phyloP scores from a whole-genome alignment of 2,329 filamentous ascomycete species.

The Fusarium paranaense region DNA sequence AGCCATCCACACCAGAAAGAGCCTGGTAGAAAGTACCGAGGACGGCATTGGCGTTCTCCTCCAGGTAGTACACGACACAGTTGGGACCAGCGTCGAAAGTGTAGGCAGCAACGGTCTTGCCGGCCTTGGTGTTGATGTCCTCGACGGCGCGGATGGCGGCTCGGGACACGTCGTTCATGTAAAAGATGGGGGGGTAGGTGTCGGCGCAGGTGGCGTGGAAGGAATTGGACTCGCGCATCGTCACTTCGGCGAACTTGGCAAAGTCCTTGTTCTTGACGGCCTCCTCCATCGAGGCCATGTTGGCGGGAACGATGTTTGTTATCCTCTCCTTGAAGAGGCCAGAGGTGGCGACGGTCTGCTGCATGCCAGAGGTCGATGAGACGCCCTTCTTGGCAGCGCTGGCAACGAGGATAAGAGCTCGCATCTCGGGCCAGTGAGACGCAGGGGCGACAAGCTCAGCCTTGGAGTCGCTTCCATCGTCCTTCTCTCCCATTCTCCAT shows the following conservation, averaged over 20 bases:
- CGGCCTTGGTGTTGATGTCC: slow-evolving; percentile 84
- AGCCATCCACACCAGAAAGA: slow-evolving; percentile 74
- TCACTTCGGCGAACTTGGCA: slow-evolving; percentile 85
- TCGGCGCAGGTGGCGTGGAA: slow-evolving; percentile 97
- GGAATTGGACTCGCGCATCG: slow-evolving; percentile 96
- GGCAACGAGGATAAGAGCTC: slow-evolving; percentile 89
- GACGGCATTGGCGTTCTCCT: slow-evolving; percentile 78
- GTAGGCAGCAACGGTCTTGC: slow-evolving; percentile 87
- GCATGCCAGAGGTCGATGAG: slow-evolving; percentile 93
- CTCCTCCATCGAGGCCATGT: slow-evolving; percentile 87
- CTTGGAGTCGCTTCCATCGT: slow-evolving; percentile 86
- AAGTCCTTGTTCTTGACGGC: slow-evolving; percentile 86
- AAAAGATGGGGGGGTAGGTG: slow-evolving; percentile 97
- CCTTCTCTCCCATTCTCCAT: slow-evolving; percentile 83
- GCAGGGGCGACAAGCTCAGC: slow-evolving; percentile 91
- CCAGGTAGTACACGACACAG: slow-evolving; percentile 94
- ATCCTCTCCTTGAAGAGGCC: slow-evolving; percentile 86
- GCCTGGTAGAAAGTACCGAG: slow-evolving; percentile 82
- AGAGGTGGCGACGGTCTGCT: slow-evolving; percentile 92
- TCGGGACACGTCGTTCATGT: slow-evolving; percentile 93
- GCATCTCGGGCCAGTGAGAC: slow-evolving; percentile 95
- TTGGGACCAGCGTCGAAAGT: slow-evolving; percentile 98
- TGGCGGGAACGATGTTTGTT: slow-evolving; percentile 78
- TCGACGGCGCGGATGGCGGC: slow-evolving; percentile 92
- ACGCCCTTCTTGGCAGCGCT: slow-evolving; percentile 97